Conservation (phyloP, 2,329 filamentous ascomycete species). For the Arthrobotrys sphaeroides region DNA sequence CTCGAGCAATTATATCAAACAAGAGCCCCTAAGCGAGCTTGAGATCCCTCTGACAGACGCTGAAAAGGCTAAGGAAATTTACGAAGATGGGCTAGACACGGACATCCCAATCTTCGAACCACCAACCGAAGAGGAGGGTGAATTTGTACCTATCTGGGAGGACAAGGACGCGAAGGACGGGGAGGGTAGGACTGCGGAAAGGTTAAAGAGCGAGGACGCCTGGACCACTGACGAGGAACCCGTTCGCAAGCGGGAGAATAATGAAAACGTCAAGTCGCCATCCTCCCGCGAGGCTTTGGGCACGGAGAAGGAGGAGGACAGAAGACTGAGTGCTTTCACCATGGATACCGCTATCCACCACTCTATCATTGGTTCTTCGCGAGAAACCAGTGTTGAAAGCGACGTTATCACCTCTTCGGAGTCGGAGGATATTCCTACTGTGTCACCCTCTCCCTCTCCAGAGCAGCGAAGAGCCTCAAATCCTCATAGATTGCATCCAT, state of each 20-base stretch:
- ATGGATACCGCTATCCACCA: conserved; percentile 46
- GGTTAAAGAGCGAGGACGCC: conserved; percentile 40
- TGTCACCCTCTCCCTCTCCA: conserved; percentile 19
- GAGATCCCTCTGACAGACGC: conserved; percentile 18
- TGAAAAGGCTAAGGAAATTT: conserved; percentile 30
- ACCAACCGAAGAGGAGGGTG: conserved; percentile 18
- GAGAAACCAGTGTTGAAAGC: conserved; percentile 34
- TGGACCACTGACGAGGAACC: conserved; percentile 46
- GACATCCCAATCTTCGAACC: conserved; percentile 41
- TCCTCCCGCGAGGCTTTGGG: neutral
- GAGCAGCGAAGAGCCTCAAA: conserved; percentile 31
- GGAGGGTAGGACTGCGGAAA: conserved; percentile 11
- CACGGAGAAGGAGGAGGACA: conserved; percentile 28
- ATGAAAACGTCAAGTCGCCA: neutral
- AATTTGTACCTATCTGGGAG: conserved; percentile 46
- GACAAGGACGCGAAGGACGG: conserved; percentile 36
- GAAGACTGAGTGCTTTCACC: conserved; percentile 44
- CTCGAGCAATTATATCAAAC: conserved; percentile 38
- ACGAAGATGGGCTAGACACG: conserved; percentile 31
- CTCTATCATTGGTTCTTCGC: conserved; percentile 33
- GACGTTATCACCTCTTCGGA: conserved; percentile 7
- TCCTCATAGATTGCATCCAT: conserved; percentile 29
- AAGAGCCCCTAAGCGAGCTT: conserved; percentile 47
- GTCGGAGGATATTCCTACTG: neutral
- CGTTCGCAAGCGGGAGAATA: neutral